phyloP scores from a whole-genome alignment of 176 grass and related monocot species.

The Oryza punctata region DNA sequence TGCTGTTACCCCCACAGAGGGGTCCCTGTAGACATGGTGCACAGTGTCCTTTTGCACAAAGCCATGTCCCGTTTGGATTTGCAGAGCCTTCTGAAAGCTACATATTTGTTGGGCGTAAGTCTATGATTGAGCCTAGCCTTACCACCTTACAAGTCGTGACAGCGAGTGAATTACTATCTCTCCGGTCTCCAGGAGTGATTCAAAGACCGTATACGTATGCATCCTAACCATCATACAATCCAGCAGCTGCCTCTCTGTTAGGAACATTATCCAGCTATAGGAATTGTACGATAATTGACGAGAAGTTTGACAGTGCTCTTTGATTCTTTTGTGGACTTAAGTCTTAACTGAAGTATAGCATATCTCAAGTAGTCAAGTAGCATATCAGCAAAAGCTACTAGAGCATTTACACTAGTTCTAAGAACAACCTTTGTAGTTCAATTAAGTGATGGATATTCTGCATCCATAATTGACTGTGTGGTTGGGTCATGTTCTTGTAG shows the following conservation, averaged over 20 bases:
- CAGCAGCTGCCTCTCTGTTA: conserved; percentile 38
- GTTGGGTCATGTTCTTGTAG: background rate
- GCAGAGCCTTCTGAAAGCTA: conserved; percentile 79
- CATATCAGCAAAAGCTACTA: conserved; percentile 6
- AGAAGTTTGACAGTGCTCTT: conserved; percentile 31
- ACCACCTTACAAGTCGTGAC: conserved; percentile 60
- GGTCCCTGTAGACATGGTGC: conserved; percentile 64
- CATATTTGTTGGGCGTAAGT: conserved; percentile 58
- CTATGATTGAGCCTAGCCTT: conserved; percentile 59
- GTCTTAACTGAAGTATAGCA: conserved; percentile 25
- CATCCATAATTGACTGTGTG: background rate
- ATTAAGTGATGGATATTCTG: conserved; percentile 15
- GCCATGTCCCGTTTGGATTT: conserved; percentile 74
- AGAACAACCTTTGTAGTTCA: background rate
- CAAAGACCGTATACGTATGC: conserved; percentile 70
- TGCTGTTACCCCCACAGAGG: conserved; percentile 39
- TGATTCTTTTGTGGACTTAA: conserved; percentile 28
- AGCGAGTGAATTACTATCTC: conserved; percentile 47
- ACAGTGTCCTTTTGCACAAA: conserved; percentile 66
- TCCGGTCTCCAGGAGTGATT: conserved; percentile 55
- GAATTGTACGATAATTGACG: conserved; percentile 23
- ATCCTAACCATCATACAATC: conserved; percentile 72
- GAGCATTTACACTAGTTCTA: background rate
- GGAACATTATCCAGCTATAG: conserved; percentile 48
- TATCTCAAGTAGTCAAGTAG: too few species aligned